A percentile compares a stretch with the other conserved stretches of the same genome.
phyloP scores from a whole-genome alignment of 129 eudicot species.

The Apium graveolens region DNA sequence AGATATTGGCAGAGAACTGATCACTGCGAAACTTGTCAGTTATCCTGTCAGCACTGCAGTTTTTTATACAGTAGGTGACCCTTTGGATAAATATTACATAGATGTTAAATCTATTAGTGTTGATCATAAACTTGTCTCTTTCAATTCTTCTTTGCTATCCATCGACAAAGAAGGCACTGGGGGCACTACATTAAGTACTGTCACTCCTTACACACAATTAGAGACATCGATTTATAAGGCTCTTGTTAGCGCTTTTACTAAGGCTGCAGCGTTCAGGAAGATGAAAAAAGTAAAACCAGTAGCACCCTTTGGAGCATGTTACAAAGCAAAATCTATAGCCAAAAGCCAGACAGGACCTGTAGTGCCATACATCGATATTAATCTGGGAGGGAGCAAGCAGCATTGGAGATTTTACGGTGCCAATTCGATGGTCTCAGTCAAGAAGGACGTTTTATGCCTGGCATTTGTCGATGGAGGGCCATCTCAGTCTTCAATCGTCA shows the following conservation, averaged over 20 bases:
- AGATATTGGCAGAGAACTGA: conserved; percentile 17
- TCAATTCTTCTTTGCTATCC: conserved; percentile 33
- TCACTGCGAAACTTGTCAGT: conserved; percentile 29
- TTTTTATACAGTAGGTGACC: no score
- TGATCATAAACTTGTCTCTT: conserved; percentile 16
- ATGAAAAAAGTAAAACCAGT: conserved; percentile 17
- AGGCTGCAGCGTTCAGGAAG: conserved; percentile 14
- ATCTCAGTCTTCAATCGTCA: neutral
- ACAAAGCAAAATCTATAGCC: conserved; percentile 6
- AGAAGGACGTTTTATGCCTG: neutral
- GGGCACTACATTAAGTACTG: conserved; percentile 54
- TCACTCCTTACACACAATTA: conserved; percentile 25
- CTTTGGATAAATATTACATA: conserved; percentile 19
- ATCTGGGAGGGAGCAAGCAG: neutral
- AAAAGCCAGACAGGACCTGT: neutral
- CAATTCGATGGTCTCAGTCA: neutral
- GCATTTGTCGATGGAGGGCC: conserved; percentile 3
- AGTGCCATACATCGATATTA: conserved; percentile 3
- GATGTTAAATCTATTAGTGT: conserved; percentile 26
- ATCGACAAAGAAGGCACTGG: conserved; percentile 40
- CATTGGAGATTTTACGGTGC: conserved; percentile 1
- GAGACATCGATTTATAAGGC: neutral
- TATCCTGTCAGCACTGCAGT: no score
- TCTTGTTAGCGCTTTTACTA: conserved; percentile 17
- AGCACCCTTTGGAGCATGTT: conserved; percentile 36